Evolutionary conservation across 371 early-diverging fungal species (phyloP).

Genomic region (Chytridium lagenaria): DNA sequence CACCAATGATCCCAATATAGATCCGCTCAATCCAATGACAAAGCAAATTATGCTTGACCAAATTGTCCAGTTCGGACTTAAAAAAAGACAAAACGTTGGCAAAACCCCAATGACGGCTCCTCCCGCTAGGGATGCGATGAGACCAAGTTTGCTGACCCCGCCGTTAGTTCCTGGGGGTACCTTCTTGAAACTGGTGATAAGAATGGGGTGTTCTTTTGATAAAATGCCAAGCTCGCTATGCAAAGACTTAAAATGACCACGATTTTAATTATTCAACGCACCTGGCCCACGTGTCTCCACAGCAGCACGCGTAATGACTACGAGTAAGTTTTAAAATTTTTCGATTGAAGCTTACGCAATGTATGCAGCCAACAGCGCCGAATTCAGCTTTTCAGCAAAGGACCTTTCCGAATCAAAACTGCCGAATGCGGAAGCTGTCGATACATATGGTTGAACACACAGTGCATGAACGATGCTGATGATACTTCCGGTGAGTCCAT

Average conservation of each 20-base stretch:
- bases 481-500: slow-evolving; percentile 73
- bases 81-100: slow-evolving; percentile 60
- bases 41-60: slow-evolving; percentile 28
- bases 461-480: slow-evolving; percentile 68
- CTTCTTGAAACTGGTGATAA: slow-evolving; percentile 72
- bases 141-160: slow-evolving; percentile 54
- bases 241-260: neutral
- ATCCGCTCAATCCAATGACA: slow-evolving; percentile 64
- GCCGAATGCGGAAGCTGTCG: neutral
- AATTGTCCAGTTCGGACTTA: slow-evolving; percentile 41
- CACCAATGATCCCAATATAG: slow-evolving; percentile 73
- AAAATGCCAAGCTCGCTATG: slow-evolving; percentile 77
- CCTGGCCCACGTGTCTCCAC: slow-evolving; percentile 90
- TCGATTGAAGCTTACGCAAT: slow-evolving; percentile 22
- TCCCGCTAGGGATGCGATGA: slow-evolving; percentile 55
- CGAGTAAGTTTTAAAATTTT: slow-evolving; percentile 20
- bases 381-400: slow-evolving; percentile 23
- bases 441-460: slow-evolving; percentile 25
- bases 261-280: neutral
- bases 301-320: slow-evolving; percentile 81
- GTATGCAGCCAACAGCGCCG: slow-evolving; percentile 29
- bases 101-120: slow-evolving; percentile 74
- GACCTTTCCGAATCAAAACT: slow-evolving; percentile 13
- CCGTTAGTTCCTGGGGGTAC: slow-evolving; percentile 94
- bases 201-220: slow-evolving; percentile 70